Percentiles rank a stretch among this genome's conserved stretches.
These are phyloP conservation scores for Cladosporium phlei DNA, from an alignment of 2,329 filamentous ascomycete genomes.

Conservation along the genomic window DNA sequence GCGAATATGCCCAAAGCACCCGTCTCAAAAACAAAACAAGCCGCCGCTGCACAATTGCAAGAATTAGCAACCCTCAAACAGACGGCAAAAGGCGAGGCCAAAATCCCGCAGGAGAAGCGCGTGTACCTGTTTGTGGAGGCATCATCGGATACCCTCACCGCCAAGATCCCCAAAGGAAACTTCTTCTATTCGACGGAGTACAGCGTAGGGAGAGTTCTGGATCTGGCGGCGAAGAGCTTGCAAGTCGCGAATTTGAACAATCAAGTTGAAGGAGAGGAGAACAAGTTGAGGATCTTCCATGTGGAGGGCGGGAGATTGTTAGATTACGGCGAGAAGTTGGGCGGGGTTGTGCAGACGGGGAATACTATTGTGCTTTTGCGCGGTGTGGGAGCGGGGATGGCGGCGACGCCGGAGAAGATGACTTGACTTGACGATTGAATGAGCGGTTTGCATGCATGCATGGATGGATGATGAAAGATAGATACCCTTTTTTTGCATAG, in stretches of 20 bases:
- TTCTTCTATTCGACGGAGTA: slow-evolving; percentile 61
- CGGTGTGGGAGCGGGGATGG: slow-evolving; percentile 66
- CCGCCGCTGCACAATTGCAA: slow-evolving; percentile 59
- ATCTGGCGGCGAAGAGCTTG: slow-evolving; percentile 69
- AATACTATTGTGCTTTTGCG: slow-evolving; percentile 86
- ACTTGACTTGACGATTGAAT: slow-evolving; percentile 15
- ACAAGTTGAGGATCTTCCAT: slow-evolving; percentile 82
- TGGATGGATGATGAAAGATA: neutral
- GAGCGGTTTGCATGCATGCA: neutral
- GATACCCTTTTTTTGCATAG: slow-evolving; percentile 5
- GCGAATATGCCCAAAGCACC: slow-evolving; percentile 33
- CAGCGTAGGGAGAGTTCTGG: slow-evolving; percentile 80
- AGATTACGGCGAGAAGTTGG: slow-evolving; percentile 84
- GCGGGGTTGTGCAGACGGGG: slow-evolving; percentile 66
- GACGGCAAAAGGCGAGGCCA: slow-evolving; percentile 83
- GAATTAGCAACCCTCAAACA: slow-evolving; percentile 77
- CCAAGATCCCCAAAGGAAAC: slow-evolving; percentile 66
- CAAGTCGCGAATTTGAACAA: slow-evolving; percentile 85
- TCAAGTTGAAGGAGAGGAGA: slow-evolving; percentile 66
- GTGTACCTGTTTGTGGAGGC: slow-evolving; percentile 89
- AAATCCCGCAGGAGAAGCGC: slow-evolving; percentile 74
- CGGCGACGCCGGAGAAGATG: slow-evolving; percentile 26
- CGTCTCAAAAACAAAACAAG: slow-evolving; percentile 45
- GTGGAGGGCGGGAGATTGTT: slow-evolving; percentile 83
- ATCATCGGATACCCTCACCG: slow-evolving; percentile 75